Conservation (phyloP, 495 filamentous ascomycete species). For the Pyrenula aspistea region DNA sequence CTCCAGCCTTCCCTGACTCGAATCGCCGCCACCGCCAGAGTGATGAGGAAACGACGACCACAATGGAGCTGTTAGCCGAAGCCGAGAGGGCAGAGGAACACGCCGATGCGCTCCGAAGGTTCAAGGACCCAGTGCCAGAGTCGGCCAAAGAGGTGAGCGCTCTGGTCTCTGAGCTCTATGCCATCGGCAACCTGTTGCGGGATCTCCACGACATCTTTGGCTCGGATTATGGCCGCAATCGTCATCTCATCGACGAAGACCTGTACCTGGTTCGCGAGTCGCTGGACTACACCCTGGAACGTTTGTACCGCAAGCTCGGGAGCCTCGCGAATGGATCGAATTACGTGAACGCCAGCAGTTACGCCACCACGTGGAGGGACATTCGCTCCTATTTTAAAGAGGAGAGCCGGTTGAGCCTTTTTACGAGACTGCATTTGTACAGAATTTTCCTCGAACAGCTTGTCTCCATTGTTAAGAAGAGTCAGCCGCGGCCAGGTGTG, state of each 20-base stretch:
- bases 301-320: slow-evolving; percentile 38
- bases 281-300: slow-evolving; percentile 39
- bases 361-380: slow-evolving; percentile 40
- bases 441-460: slow-evolving; percentile 37
- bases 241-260: slow-evolving; percentile 26
- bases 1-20: not conserved
- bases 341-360: slow-evolving; percentile 22
- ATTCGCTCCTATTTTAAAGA: slow-evolving; percentile 34
- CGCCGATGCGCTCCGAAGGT: slow-evolving; percentile 37
- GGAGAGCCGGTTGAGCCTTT: slow-evolving; percentile 35
- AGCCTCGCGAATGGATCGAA: slow-evolving; percentile 24
- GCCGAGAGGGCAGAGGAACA: slow-evolving; percentile 40
- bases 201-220: slow-evolving; percentile 27
- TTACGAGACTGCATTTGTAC: slow-evolving; percentile 41
- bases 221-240: slow-evolving; percentile 19
- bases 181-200: slow-evolving; percentile 36
- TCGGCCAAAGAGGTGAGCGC: slow-evolving; percentile 40
- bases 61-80: slow-evolving; percentile 35
- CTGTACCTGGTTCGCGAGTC: slow-evolving; percentile 31
- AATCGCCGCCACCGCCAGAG: not conserved
- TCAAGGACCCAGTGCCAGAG: slow-evolving; percentile 38
- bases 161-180: slow-evolving; percentile 41
- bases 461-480: slow-evolving; percentile 30
- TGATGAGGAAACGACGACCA: not conserved
- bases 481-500: slow-evolving; percentile 1